These are phyloP conservation scores for Mycena rosella DNA, from an alignment of 768 basidiomycete species.

Conservation along the genomic window DNA sequence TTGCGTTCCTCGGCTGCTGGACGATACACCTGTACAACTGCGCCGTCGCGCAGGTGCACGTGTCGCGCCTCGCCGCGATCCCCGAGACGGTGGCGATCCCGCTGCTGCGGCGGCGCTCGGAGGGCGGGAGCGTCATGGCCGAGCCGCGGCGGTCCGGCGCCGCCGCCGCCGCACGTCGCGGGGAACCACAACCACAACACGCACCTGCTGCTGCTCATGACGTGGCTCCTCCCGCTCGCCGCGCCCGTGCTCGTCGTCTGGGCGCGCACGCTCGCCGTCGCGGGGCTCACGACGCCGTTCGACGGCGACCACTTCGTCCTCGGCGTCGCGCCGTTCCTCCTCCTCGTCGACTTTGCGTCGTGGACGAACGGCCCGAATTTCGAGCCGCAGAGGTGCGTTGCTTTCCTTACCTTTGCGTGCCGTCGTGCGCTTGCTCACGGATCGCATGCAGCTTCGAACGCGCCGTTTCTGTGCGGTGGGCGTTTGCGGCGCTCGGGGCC, in stretches of 20 bases:
- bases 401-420: not conserved
- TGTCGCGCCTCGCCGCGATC: slow-evolving; percentile 28
- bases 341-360: slow-evolving; percentile 72
- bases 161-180: slow-evolving; percentile 33
- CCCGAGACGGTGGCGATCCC: slow-evolving; percentile 41
- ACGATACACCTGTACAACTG: slow-evolving; percentile 81
- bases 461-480: slow-evolving; percentile 63
- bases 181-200: slow-evolving; percentile 63
- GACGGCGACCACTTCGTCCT: slow-evolving; percentile 83
- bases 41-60: slow-evolving; percentile 48
- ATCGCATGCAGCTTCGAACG: slow-evolving; percentile 56
- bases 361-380: slow-evolving; percentile 60
- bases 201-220: slow-evolving; percentile 81
- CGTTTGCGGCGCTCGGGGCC: slow-evolving; percentile 61
- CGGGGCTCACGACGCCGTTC: slow-evolving; percentile 84
- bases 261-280: slow-evolving; percentile 87
- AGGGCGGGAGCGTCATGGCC: slow-evolving; percentile 29
- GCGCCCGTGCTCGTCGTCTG: slow-evolving; percentile 89
- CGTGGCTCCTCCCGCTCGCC: slow-evolving; percentile 82
- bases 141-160: slow-evolving; percentile 18
- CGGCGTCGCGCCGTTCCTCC: slow-evolving; percentile 72
- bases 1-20: slow-evolving; percentile 89
- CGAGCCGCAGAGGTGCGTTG: slow-evolving; percentile 56
- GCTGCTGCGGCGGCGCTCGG: slow-evolving; percentile 29
- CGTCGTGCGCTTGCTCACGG: slow-evolving; percentile 25